Base-by-base conservation (phyloP, 148 eudicot genomes). In the Hydrangea macrophylla region DNA sequence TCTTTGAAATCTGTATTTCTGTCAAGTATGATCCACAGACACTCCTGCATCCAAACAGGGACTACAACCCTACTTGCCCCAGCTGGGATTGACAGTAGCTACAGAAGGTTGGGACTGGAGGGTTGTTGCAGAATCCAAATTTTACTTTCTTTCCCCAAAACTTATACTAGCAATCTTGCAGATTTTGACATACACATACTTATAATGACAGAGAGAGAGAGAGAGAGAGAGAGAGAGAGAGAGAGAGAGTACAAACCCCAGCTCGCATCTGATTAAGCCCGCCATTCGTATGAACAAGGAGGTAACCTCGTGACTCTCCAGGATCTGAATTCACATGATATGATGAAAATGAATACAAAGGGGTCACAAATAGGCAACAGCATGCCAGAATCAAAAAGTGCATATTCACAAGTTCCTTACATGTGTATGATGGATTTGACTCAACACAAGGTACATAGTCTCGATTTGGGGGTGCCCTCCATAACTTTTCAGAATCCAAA, bases 221-320 rank as follows among this genome's bases (percentile, higher is more conserved):
- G 9, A 64, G 24, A 63, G 51, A 22, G 32, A n/a, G n/a, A n/a
- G n/a, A n/a, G n/a, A n/a, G n/a, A n/a, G n/a, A n/a, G n/a, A n/a
- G n/a, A 62, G 63, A 69, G 45, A 56, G 51, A 35, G 69, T 35
- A 79, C 85, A 44, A n/a, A 93, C 98, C 92, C 98, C 98, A 57
- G 96, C 95, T 70, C 98, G 87, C 98, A 93, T 93, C 82, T 93
- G 98, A 79, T 93, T 93, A 58, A 93, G 95, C 58, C 98, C 98
- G 8, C 98, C 98, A 85, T 93, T 93, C 67, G 96, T 76, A 73
- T 93, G 85, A 65, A 93, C 98, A 80, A 93, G 88, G 66, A 93
- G 88, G 83, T 86, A 93, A 27, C 92, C 84, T 31, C 62, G 75
- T 37, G 95, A 78, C 63, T 85, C 96, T 63, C 51, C 67, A 32